Base-by-base conservation (phyloP, 2,329 filamentous ascomycete genomes). In the Cladophialophora immunda region DNA sequence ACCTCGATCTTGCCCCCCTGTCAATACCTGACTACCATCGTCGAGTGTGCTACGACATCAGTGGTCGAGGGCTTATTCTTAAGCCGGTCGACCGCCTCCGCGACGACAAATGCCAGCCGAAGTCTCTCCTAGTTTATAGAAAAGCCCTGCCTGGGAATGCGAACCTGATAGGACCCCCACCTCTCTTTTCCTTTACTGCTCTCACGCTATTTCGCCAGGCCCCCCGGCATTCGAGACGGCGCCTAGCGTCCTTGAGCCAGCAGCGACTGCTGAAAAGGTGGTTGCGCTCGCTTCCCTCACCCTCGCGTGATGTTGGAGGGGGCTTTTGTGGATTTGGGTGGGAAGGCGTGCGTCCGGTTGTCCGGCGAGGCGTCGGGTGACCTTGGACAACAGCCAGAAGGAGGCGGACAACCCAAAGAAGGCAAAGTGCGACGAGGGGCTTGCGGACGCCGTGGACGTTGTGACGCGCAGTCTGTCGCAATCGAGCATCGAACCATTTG, bases 211-310 rank as follows among this genome's bases (percentile, higher is more conserved):
- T 13, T 27, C 56, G 61, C 41, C 9, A 2, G 19, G n/a, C n/a
- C 32, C 29, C 29, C 30, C 19, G 9, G 25, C 25, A 50, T 25
- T 22, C 58, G 19, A 36, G 45, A 90, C 89, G 87, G 86, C 87
- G 62, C 86, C 87, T 41, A 86, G 85, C 56, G 78, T 86, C 58
- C 76, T 86, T 15, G 74, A 75, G 60, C 76, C 79, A 29, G 83
- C 83, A 15, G 83, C 83, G 45, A 77, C 81, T 2, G 72, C 76
- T 25, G 77, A 82, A 38, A 81, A 81, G 65, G 77, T 79, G 58
- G 76, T 77, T 45, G 81, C 83, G 50, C 81, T 92, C 41, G 79
- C 84, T 52, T 81, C 87, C 19, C 80, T 97, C 58, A 95, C 92
- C 1, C n/a, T n/a, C n/a, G n/a, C n/a, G n/a, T n/a, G n/a, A n/a